Conservation (phyloP, 2,329 filamentous ascomycete species). For the Aureobasidium sp. region DNA sequence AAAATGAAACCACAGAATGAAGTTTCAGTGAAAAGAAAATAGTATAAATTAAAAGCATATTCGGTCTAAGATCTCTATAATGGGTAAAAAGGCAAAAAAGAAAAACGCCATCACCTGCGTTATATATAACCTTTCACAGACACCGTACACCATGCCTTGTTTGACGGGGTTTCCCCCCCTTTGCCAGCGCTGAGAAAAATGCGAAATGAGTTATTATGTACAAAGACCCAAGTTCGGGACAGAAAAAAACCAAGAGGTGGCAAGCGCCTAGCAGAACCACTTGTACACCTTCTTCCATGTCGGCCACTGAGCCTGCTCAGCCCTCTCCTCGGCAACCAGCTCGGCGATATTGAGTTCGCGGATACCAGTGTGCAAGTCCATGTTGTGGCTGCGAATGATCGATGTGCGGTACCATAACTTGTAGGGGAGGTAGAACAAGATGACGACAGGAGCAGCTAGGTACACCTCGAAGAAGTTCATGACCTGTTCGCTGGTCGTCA, state of each 20-base stretch:
- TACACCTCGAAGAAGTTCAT: constrained; percentile 67
- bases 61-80: too few relatives aligned
- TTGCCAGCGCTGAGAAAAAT: too few relatives aligned
- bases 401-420: constrained; percentile 66
- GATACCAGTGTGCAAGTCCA: constrained; percentile 81
- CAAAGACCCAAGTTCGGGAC: too few relatives aligned
- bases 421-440: constrained; percentile 62
- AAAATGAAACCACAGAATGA: too few relatives aligned
- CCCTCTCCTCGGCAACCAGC: constrained; percentile 69
- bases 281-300: constrained; percentile 43
- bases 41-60: too few relatives aligned
- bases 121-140: too few relatives aligned
- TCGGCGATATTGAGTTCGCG: constrained; percentile 75
- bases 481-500: constrained; percentile 41
- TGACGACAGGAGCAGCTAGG: constrained; percentile 57
- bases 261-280: constrained; percentile 34
- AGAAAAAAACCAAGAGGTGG: background rate
- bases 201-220: too few relatives aligned
- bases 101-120: too few relatives aligned
- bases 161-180: too few relatives aligned
- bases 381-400: constrained; percentile 60
- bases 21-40: too few relatives aligned
- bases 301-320: constrained; percentile 54
- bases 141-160: too few relatives aligned
- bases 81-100: too few relatives aligned